A percentile compares a stretch with the other conserved stretches of the same genome.
Evolutionary conservation across 2,329 filamentous ascomycete genomes (phyloP).

Genomic region (Nothopassalora personata): DNA sequence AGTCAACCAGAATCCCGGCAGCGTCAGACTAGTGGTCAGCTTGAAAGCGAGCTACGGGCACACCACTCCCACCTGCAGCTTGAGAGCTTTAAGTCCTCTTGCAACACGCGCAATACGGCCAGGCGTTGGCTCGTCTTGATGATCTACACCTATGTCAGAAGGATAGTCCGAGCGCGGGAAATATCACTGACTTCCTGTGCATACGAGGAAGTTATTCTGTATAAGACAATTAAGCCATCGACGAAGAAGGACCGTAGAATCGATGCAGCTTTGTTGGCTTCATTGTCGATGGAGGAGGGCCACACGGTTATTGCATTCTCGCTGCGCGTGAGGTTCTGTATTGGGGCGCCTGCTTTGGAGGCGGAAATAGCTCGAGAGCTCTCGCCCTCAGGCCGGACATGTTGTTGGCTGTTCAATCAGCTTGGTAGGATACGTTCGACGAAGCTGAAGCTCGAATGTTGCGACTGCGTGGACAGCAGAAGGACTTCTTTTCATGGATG

Average conservation of each 20-base stretch:
- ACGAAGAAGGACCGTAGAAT: constrained; percentile 1
- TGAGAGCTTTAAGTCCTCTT: not conserved
- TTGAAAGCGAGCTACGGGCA: not conserved
- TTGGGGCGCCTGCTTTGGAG: not conserved
- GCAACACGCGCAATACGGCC: not conserved
- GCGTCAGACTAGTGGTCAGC: not conserved
- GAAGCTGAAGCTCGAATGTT: no score
- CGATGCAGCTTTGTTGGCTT: not conserved
- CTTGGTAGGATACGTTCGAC: no score
- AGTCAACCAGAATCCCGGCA: not conserved
- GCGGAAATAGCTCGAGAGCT: no score
- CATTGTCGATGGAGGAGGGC: not conserved
- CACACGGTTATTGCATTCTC: not conserved
- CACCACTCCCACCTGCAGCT: not conserved
- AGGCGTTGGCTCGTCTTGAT: not conserved
- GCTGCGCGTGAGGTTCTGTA: not conserved
- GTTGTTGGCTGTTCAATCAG: no score
- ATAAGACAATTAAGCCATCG: not conserved
- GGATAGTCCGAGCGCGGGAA: no score
- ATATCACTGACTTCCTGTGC: not conserved
- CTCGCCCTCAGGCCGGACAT: no score
- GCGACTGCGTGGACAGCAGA: no score
- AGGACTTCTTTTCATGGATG: not conserved
- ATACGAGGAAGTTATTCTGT: not conserved
- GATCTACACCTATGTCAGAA: not conserved